These are phyloP conservation scores for Umbelopsis sp. DNA, from an alignment of 192 early-diverging fungal genomes.

Conservation along the genomic window DNA sequence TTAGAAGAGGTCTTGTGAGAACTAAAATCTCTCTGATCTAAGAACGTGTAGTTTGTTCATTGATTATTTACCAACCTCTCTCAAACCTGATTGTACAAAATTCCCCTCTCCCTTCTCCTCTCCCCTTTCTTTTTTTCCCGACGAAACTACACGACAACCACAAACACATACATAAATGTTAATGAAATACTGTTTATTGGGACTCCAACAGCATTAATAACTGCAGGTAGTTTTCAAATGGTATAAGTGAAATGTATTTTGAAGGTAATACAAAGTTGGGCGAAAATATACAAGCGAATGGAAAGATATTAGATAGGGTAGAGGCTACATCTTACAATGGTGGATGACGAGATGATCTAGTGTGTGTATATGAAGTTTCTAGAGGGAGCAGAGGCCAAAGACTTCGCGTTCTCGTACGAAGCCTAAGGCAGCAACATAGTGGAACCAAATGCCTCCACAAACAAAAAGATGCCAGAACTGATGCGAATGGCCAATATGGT, in stretches of 20 bases:
- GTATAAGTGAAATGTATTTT: neutral
- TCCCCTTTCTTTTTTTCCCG: neutral
- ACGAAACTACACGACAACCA: neutral
- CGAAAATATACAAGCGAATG: neutral
- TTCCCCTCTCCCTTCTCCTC: neutral
- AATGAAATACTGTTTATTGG: neutral
- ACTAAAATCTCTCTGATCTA: constrained; percentile 76
- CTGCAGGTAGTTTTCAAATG: neutral
- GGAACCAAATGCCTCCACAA: constrained; percentile 61
- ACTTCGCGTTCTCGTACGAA: constrained; percentile 31
- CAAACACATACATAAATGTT: neutral
- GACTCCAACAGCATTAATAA: too few relatives aligned
- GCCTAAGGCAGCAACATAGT: constrained; percentile 53
- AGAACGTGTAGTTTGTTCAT: neutral
- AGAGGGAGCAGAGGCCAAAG: constrained; percentile 18
- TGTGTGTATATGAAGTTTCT: neutral
- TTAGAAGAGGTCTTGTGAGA: constrained; percentile 72
- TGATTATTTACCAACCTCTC: neutral
- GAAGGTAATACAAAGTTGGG: neutral
- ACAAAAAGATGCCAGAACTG: constrained; percentile 67
- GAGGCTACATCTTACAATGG: neutral
- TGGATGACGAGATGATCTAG: neutral
- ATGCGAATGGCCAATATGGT: constrained; percentile 61
- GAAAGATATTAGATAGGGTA: neutral
- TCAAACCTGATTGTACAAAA: neutral